Conservation (phyloP, 805 yeast genomes). For the Ogataea wickerhamii region DNA sequence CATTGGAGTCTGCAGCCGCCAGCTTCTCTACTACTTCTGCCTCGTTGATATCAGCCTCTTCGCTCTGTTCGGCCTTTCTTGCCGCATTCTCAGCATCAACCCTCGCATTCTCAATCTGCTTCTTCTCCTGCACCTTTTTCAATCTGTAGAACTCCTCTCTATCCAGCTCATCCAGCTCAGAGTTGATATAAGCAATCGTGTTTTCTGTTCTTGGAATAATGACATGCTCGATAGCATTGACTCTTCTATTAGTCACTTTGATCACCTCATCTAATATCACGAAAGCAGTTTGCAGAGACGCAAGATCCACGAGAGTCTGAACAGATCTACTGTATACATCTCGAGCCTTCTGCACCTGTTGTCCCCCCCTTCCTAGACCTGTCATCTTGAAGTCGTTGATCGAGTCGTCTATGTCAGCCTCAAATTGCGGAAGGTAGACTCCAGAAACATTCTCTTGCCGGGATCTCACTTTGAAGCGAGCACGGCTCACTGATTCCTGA, state of each 20-base stretch:
- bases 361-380: slow-evolving; percentile 98
- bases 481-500: slow-evolving; percentile 87
- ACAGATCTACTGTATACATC: slow-evolving; percentile 91
- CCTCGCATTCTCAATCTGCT: slow-evolving; percentile 72
- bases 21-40: slow-evolving; percentile 19
- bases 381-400: slow-evolving; percentile 94
- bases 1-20: slow-evolving; percentile 15
- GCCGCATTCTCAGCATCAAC: slow-evolving; percentile 52
- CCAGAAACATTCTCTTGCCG: slow-evolving; percentile 96
- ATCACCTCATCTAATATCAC: slow-evolving; percentile 96
- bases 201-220: slow-evolving; percentile 97
- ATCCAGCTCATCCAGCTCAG: slow-evolving; percentile 95
- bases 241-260: slow-evolving; percentile 97
- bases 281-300: slow-evolving; percentile 94
- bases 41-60: slow-evolving; percentile 20
- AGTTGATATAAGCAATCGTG: slow-evolving; percentile 85
- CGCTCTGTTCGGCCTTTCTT: slow-evolving; percentile 25
- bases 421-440: slow-evolving; percentile 90
- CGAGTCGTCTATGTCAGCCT: slow-evolving; percentile 73
- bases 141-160: slow-evolving; percentile 97
- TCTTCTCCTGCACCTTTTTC: slow-evolving; percentile 94
- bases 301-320: slow-evolving; percentile 94
- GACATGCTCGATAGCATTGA: slow-evolving; percentile 97
- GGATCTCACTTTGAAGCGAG: slow-evolving; percentile 86
- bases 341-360: slow-evolving; percentile 93